Evolutionary conservation across 78 protist genomes (phyloP).

Genomic region (Emiliania huxleyi): DNA sequence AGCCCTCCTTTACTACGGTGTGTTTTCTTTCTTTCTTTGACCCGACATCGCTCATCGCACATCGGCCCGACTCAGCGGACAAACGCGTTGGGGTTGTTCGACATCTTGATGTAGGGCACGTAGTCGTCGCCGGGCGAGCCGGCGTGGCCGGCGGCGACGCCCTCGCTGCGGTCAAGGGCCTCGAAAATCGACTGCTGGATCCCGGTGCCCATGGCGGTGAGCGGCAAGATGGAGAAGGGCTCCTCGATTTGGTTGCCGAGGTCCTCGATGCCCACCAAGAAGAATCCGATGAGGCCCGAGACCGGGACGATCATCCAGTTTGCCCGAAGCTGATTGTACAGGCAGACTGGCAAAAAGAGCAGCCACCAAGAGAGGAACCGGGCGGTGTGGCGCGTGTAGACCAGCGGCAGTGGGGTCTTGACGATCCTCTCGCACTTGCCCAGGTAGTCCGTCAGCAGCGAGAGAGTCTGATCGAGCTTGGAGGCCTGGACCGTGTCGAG

Average conservation of each 20-base stretch:
- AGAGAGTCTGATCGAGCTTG: background rate
- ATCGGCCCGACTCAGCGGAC: too few relatives aligned
- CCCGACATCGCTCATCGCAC: too few relatives aligned
- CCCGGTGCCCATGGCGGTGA: background rate
- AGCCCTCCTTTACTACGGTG: too few relatives aligned
- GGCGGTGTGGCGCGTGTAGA: background rate
- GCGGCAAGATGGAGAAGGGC: background rate
- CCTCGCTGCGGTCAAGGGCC: too few relatives aligned
- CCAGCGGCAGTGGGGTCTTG: background rate
- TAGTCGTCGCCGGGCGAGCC: too few relatives aligned
- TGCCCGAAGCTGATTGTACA: background rate
- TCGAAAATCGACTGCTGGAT: background rate
- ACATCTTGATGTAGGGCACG: too few relatives aligned
- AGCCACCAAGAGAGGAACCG: background rate
- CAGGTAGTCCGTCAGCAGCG: background rate
- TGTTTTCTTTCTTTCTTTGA: too few relatives aligned
- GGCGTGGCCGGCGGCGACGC: too few relatives aligned
- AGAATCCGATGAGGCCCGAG: background rate
- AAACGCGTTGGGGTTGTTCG: too few relatives aligned
- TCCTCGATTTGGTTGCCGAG: background rate
- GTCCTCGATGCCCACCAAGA: background rate
- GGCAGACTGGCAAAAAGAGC: background rate
- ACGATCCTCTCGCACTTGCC: background rate
- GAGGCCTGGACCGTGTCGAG: background rate
- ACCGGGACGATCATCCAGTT: background rate